These are phyloP conservation scores for Ogataea naganishii DNA, from an alignment of 805 yeast genomes.

Conservation along the genomic window DNA sequence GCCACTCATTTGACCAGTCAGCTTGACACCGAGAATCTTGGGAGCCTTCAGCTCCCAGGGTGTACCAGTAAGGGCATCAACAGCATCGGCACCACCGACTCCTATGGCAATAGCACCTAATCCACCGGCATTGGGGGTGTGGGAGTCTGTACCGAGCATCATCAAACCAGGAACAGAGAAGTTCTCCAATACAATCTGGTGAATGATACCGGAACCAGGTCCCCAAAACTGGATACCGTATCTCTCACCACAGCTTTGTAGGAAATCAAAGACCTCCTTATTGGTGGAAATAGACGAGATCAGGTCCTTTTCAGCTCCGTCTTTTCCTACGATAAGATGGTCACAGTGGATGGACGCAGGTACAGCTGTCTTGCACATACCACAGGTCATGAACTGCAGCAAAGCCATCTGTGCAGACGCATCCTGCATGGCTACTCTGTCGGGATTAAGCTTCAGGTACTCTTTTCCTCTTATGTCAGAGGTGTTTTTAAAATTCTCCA, in stretches of 20 bases:
- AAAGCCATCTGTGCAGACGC: slow-evolving; percentile 99
- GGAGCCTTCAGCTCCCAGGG: slow-evolving; percentile 99
- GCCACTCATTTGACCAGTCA: slow-evolving; percentile 85
- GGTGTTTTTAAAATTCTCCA: slow-evolving; percentile 46
- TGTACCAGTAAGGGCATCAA: slow-evolving; percentile 87
- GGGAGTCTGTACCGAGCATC: slow-evolving; percentile 95
- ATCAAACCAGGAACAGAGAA: slow-evolving; percentile 96
- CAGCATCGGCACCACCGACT: slow-evolving; percentile 99
- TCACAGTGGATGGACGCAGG: slow-evolving; percentile 98
- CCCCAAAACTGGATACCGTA: slow-evolving; percentile 98
- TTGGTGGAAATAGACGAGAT: slow-evolving; percentile 79
- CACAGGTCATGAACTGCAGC: slow-evolving; percentile 93
- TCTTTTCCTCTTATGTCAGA: slow-evolving; percentile 67
- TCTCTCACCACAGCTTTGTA: slow-evolving; percentile 84
- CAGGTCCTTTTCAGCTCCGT: slow-evolving; percentile 82
- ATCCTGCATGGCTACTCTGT: slow-evolving; percentile 98
- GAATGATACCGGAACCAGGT: slow-evolving; percentile 97
- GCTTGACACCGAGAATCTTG: slow-evolving; percentile 87
- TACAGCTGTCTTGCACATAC: slow-evolving; percentile 83
- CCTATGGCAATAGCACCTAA: slow-evolving; percentile 96
- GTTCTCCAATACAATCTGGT: slow-evolving; percentile 93
- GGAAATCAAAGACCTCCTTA: slow-evolving; percentile 91
- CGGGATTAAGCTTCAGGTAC: slow-evolving; percentile 91
- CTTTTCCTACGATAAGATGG: slow-evolving; percentile 92
- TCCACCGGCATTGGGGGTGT: slow-evolving; percentile 98